Evolutionary conservation across 129 eudicot genomes (phyloP).

Genomic region (Calendula officinalis): DNA sequence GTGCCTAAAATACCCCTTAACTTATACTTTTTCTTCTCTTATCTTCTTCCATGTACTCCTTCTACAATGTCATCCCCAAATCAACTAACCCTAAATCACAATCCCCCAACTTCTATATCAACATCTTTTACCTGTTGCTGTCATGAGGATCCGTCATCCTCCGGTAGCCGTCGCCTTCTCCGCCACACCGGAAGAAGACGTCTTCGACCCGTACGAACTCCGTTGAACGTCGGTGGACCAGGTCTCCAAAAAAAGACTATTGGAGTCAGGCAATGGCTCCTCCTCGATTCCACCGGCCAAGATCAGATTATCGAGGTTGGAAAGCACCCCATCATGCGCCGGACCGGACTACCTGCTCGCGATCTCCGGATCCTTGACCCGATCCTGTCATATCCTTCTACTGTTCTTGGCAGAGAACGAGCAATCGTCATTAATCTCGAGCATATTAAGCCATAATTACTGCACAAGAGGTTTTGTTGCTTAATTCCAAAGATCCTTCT

Average conservation of each 20-base stretch:
- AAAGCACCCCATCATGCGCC: slow-evolving; percentile 76
- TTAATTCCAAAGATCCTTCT: slow-evolving; percentile 34
- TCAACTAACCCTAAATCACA: too few relatives aligned
- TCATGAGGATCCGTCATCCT: slow-evolving; percentile 16
- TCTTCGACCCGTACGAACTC: slow-evolving; percentile 22
- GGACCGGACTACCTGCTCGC: slow-evolving; percentile 85
- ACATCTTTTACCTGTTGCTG: too few relatives aligned
- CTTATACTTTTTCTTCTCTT: too few relatives aligned
- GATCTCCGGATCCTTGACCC: slow-evolving; percentile 88
- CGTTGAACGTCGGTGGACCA: slow-evolving; percentile 18
- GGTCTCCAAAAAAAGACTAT: slow-evolving; percentile 50
- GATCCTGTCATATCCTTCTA: slow-evolving; percentile 72
- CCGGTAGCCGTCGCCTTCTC: slow-evolving; percentile 31
- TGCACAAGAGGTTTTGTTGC: slow-evolving; percentile 31
- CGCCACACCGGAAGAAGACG: slow-evolving; percentile 29
- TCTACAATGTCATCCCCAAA: too few relatives aligned
- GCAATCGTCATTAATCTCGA: slow-evolving; percentile 23
- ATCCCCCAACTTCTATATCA: too few relatives aligned
- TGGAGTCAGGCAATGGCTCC: slow-evolving; percentile 55
- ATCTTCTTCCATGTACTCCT: too few relatives aligned
- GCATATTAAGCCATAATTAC: slow-evolving; percentile 25
- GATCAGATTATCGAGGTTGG: slow-evolving; percentile 44
- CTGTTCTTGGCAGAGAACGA: slow-evolving; percentile 56
- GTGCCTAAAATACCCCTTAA: too few relatives aligned
- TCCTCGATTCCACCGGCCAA: slow-evolving; percentile 31